Evolutionary conservation across 1,284 basidiomycete genomes (phyloP).

Genomic region (Anthracocystis walkeri): DNA sequence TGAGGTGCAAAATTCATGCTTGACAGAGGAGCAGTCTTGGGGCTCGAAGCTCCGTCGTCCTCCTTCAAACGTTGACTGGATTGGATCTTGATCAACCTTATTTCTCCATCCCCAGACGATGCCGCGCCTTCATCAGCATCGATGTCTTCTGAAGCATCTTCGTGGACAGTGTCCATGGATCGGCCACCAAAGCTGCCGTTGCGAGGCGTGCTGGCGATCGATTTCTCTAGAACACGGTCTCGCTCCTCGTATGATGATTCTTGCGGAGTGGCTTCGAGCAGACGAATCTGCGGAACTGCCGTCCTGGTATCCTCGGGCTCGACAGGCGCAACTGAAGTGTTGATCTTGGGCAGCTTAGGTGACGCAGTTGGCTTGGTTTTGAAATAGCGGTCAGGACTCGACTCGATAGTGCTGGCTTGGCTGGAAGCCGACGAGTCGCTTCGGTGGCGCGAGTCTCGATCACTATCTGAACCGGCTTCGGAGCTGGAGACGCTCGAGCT

Average conservation of each 20-base stretch:
- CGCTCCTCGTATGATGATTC: constrained; percentile 30
- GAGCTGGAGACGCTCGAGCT: constrained; percentile 16
- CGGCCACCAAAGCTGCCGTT: constrained; percentile 11
- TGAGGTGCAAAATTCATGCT: not conserved
- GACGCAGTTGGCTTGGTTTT: not conserved
- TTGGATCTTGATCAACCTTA: constrained; percentile 17
- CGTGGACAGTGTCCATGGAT: constrained; percentile 28
- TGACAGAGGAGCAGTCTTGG: constrained; percentile 4
- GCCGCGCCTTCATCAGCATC: constrained; percentile 2
- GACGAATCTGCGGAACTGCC: constrained; percentile 24
- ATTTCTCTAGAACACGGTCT: constrained; percentile 11
- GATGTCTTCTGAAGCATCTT: constrained; percentile 18
- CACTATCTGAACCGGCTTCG: constrained; percentile 10
- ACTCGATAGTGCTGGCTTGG: constrained; percentile 26
- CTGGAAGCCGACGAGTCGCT: constrained; percentile 31
- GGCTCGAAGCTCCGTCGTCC: not conserved
- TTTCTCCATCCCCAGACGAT: not conserved
- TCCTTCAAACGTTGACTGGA: constrained; percentile 5
- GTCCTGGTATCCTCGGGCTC: not conserved
- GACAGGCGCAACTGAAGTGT: constrained; percentile 3
- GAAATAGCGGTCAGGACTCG: constrained; percentile 2
- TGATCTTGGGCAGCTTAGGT: constrained; percentile 30
- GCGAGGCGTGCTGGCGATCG: not conserved
- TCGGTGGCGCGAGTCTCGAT: constrained; percentile 23
- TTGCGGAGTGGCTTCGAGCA: constrained; percentile 34